Evolutionary conservation across 2,329 filamentous ascomycete genomes (phyloP).

Genomic region (Mollisia scopiformis): DNA sequence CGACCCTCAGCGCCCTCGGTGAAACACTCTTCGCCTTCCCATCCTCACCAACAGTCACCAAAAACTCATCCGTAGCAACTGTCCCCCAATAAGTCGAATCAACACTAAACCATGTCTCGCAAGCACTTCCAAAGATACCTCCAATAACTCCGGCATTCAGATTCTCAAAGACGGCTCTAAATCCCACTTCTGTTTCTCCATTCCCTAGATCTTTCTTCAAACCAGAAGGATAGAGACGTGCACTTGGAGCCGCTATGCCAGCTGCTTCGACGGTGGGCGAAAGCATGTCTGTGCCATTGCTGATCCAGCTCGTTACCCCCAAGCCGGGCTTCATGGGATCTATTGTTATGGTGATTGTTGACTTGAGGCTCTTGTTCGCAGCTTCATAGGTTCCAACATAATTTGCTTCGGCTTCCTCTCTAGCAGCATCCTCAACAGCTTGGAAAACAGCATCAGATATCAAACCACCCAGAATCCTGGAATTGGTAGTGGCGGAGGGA

Average conservation of each 20-base stretch:
- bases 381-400: constrained; percentile 33
- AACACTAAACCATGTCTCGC: constrained; percentile 22
- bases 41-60: constrained; percentile 33
- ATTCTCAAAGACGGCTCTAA: constrained; percentile 19
- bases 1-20: constrained; percentile 17
- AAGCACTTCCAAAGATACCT: constrained; percentile 22
- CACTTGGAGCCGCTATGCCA: background rate
- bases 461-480: constrained; percentile 30
- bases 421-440: constrained; percentile 36
- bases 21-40: constrained; percentile 25
- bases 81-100: constrained; percentile 32
- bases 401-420: constrained; percentile 30
- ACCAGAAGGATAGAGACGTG: constrained; percentile 19
- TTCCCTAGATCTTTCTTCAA: constrained; percentile 18
- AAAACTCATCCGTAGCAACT: constrained; percentile 29
- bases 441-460: constrained; percentile 37
- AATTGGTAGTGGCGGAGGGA: background rate
- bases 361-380: constrained; percentile 15
- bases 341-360: constrained; percentile 12
- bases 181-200: constrained; percentile 10
- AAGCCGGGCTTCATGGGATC: constrained; percentile 30
- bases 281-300: constrained; percentile 36
- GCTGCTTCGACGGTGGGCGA: background rate
- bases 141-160: constrained; percentile 1
- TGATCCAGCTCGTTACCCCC: constrained; percentile 34